Conservation (phyloP, 768 basidiomycete species). For the Calvatia gigantea region DNA sequence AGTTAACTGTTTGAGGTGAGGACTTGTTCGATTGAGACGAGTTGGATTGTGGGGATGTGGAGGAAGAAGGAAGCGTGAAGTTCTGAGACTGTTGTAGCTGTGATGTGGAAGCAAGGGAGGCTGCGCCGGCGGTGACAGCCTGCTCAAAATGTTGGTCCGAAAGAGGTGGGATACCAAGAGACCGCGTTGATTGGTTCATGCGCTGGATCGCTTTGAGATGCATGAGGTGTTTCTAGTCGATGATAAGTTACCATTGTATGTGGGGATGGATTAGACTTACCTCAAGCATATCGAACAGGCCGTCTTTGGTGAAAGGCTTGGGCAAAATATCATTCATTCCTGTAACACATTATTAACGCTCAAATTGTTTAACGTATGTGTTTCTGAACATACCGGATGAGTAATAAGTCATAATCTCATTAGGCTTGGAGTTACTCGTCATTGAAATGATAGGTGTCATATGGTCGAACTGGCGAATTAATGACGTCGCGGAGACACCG, state of each 20-base stretch:
- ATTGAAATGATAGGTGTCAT: slow-evolving; percentile 98
- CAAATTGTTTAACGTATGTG: not conserved
- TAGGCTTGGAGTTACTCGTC: slow-evolving; percentile 93
- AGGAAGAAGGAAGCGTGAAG: slow-evolving; percentile 12
- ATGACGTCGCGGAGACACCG: slow-evolving; percentile 85
- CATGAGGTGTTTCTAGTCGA: slow-evolving; percentile 72
- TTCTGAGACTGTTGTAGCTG: slow-evolving; percentile 8
- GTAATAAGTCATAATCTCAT: slow-evolving; percentile 90
- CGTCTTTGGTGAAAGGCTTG: slow-evolving; percentile 96
- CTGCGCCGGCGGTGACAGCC: slow-evolving; percentile 35
- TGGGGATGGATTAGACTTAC: slow-evolving; percentile 31
- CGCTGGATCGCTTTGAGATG: slow-evolving; percentile 86
- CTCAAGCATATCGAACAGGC: slow-evolving; percentile 89
- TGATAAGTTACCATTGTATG: not conserved
- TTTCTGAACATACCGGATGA: slow-evolving; percentile 49
- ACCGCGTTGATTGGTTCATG: slow-evolving; percentile 61
- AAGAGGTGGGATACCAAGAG: slow-evolving; percentile 63
- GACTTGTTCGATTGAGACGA: not conserved
- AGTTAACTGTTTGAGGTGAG: not conserved
- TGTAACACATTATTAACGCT: slow-evolving; percentile 14
- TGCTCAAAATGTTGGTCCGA: slow-evolving; percentile 53
- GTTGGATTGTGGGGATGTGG: not conserved
- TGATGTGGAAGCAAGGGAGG: not conserved
- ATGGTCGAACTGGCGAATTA: slow-evolving; percentile 93
- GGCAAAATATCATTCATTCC: slow-evolving; percentile 97